These are phyloP conservation scores for Begonia fuchsioides DNA, from an alignment of 306 rosid species.

Conservation along the genomic window DNA sequence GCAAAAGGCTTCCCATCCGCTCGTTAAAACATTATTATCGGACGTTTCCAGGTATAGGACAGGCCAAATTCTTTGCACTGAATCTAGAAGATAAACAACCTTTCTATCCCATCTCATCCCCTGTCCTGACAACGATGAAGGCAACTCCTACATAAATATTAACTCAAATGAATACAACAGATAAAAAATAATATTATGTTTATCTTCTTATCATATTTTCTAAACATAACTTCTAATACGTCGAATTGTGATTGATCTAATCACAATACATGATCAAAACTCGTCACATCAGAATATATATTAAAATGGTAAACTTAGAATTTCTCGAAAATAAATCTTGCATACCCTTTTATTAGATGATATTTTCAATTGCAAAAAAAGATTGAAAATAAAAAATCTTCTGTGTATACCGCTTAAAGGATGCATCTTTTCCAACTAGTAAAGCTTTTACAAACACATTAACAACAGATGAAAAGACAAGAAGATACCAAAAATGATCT, in stretches of 20 bases:
- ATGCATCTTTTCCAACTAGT: not conserved
- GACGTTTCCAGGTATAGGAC: conserved; percentile 24
- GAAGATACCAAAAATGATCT: conserved; percentile 24
- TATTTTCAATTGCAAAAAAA: too few relatives aligned
- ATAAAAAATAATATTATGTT: too few relatives aligned
- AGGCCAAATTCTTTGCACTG: conserved; percentile 31
- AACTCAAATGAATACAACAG: too few relatives aligned
- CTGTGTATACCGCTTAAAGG: not conserved
- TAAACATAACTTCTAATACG: too few relatives aligned
- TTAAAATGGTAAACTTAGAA: too few relatives aligned
- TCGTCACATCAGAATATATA: too few relatives aligned
- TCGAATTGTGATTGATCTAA: too few relatives aligned
- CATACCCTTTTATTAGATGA: too few relatives aligned
- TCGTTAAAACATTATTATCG: conserved; percentile 9
- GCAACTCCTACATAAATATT: conserved; percentile 29
- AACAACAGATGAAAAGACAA: not conserved
- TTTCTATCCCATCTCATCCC: conserved; percentile 1
- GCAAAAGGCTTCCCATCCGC: conserved; percentile 39
- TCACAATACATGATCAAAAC: too few relatives aligned
- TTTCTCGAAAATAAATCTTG: too few relatives aligned
- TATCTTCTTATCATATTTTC: too few relatives aligned
- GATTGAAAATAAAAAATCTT: not conserved
- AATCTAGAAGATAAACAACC: conserved; percentile 32
- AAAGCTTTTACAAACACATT: not conserved
- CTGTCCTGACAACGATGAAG: not conserved